These are phyloP conservation scores for Lactarius deliciosus DNA, from an alignment of 768 basidiomycete genomes.

Conservation along the genomic window DNA sequence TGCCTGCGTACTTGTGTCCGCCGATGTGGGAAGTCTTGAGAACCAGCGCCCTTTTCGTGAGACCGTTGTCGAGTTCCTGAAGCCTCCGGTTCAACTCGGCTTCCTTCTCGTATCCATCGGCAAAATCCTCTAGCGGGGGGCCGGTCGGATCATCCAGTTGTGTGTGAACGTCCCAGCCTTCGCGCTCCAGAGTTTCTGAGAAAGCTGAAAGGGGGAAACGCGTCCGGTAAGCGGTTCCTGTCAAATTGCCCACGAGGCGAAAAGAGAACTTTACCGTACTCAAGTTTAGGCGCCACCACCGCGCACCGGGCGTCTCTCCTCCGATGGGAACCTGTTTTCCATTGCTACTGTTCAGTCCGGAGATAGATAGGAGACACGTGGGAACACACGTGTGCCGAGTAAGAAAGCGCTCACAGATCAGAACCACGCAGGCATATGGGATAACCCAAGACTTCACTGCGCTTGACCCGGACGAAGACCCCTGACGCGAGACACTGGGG, in stretches of 20 bases:
- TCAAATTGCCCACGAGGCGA: conserved; percentile 13
- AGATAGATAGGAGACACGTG: not conserved
- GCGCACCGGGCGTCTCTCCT: conserved; percentile 89
- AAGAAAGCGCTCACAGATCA: conserved; percentile 68
- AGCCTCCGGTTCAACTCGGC: conserved; percentile 49
- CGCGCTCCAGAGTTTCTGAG: conserved; percentile 56
- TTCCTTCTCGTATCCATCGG: conserved; percentile 54
- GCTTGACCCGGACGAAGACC: conserved; percentile 44
- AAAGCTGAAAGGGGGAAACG: conserved; percentile 49
- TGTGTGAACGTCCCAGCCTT: conserved; percentile 76
- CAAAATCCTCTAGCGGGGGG: conserved; percentile 60
- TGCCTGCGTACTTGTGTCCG: conserved; percentile 91
- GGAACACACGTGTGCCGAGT: conserved; percentile 1
- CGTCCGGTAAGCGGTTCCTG: conserved; percentile 23
- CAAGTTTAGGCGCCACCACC: conserved; percentile 82
- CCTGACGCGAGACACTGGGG: conserved; percentile 53
- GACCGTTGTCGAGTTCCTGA: conserved; percentile 50
- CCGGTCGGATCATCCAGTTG: conserved; percentile 61
- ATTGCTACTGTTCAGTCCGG: conserved; percentile 9
- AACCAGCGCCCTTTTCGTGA: conserved; percentile 72
- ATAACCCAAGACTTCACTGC: conserved; percentile 70
- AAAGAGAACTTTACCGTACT: conserved; percentile 51
- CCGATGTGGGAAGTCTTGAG: conserved; percentile 88
- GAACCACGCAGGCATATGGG: conserved; percentile 86
- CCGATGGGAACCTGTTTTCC: conserved; percentile 80